These are phyloP conservation scores for Aureobasidium melanogenum DNA, from an alignment of 2,329 filamentous ascomycete species.

Conservation along the genomic window DNA sequence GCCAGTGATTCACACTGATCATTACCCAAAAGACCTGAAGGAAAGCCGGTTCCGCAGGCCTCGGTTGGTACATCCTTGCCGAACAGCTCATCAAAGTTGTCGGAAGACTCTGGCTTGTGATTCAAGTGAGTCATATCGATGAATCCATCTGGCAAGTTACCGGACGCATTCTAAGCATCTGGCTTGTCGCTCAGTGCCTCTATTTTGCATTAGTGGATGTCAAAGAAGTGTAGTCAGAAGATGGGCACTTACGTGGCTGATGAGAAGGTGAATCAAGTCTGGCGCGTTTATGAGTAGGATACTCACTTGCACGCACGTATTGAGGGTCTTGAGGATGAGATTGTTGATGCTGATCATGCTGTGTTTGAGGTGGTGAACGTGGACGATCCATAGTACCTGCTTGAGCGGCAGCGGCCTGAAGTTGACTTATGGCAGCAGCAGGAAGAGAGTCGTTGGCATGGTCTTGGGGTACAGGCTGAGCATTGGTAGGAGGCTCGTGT, in stretches of 20 bases:
- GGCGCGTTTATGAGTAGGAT: conserved; percentile 1
- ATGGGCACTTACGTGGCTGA: neutral
- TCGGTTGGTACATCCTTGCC: neutral
- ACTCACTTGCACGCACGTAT: conserved; percentile 9
- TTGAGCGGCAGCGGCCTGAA: conserved; percentile 28
- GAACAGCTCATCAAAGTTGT: neutral
- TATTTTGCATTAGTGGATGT: neutral
- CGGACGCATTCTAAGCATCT: neutral
- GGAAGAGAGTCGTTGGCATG: conserved; percentile 27
- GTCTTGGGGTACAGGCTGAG: neutral
- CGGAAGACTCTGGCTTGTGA: neutral
- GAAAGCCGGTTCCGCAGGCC: neutral
- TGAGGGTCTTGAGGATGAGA: neutral
- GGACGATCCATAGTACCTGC: conserved; percentile 11
- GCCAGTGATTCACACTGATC: neutral
- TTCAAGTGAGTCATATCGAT: neutral
- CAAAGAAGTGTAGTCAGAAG: neutral
- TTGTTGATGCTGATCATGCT: neutral
- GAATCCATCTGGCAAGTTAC: neutral
- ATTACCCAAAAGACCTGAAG: neutral
- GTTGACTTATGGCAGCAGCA: conserved; percentile 24
- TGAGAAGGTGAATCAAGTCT: neutral
- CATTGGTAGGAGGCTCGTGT: conserved; percentile 9
- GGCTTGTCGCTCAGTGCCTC: neutral
- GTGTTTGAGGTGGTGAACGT: neutral